Base-by-base conservation (phyloP, 2,329 filamentous ascomycete species). In the Aspergillus candidus region DNA sequence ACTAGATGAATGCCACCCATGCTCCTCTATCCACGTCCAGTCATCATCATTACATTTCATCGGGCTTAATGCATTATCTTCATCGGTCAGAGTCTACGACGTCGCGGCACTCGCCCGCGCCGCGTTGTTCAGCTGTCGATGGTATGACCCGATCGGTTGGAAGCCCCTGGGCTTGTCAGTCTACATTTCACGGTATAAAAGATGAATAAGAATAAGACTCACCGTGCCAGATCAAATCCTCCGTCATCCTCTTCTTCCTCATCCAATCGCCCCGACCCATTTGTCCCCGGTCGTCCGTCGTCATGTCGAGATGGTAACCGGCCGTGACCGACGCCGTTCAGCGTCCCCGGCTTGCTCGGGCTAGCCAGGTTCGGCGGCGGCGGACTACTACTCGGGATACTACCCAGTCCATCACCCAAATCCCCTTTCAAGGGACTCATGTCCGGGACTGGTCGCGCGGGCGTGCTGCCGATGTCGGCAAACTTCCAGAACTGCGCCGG, bases 401-500 rank as follows among this genome's bases (percentile, higher is more conserved):
- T 60, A 6, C 59, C 61, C 14, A 67, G 55, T 3, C 56, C 60
- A 17, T 65, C 59, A n/a, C 60, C 65, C 6, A 57, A 47, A 37
- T 63, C 66, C n/a, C 66, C 64, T 53, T 73, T 74, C 35, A 73
- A 50, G 4, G 72, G 72, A 44, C 71, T 73, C 58, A 72, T 68
- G 41, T 74, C 71, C 5, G 67, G 66, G 12, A 65, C 59, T 1
- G 63, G 62, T 11, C 63, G 57, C 4, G 66, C 69, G n/a, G 70
- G 69, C 1, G 69, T 72, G 49, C 68, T 71, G 11, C 68, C 68
- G 42, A 73, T 70, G 46, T 69, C 67, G 14, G 67, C 68, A 34
- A 71, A 70, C 43, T 72, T 73, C 72, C 72, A 75, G 54, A 74
- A 75, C 35, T 73, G 70, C 4, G 72, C 72, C 1, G 72, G 72